These are phyloP conservation scores for Parathielavia appendiculata DNA, from an alignment of 495 filamentous ascomycete genomes.

Conservation along the genomic window DNA sequence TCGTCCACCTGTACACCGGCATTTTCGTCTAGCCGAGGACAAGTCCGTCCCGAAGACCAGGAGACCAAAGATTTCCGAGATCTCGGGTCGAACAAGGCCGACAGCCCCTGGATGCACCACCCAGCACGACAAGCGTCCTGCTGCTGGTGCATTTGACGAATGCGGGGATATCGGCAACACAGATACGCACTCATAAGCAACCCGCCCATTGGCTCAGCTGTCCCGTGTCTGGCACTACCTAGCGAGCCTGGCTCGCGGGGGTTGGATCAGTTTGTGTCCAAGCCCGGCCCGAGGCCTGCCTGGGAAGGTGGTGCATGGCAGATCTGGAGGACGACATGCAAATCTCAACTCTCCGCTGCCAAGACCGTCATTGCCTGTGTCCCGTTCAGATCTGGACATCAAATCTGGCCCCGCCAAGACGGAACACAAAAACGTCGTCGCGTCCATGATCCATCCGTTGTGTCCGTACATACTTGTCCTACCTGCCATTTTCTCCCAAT, in stretches of 20 bases:
- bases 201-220: too few species aligned
- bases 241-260: background rate
- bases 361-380: slow-evolving; percentile 10
- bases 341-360: slow-evolving; percentile 6
- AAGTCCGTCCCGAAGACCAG: slow-evolving; percentile 7
- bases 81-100: slow-evolving; percentile 10
- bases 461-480: background rate
- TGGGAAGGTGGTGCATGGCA: background rate
- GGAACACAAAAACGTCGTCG: background rate
- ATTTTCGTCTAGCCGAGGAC: slow-evolving; percentile 28
- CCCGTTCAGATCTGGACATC: background rate
- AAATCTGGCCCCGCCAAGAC: slow-evolving; percentile 8
- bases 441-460: background rate
- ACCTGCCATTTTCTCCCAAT: background rate
- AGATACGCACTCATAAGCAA: too few species aligned
- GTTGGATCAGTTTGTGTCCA: too few species aligned
- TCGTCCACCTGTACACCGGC: slow-evolving; percentile 5
- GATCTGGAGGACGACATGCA: slow-evolving; percentile 6
- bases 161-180: too few species aligned
- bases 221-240: too few species aligned
- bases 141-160: background rate
- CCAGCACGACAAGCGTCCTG: background rate
- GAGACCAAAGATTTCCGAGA: slow-evolving; percentile 13
- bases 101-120: background rate
- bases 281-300: too few species aligned